These are phyloP conservation scores for Medicago lupulina DNA, from an alignment of 306 rosid genomes.

Conservation along the genomic window DNA sequence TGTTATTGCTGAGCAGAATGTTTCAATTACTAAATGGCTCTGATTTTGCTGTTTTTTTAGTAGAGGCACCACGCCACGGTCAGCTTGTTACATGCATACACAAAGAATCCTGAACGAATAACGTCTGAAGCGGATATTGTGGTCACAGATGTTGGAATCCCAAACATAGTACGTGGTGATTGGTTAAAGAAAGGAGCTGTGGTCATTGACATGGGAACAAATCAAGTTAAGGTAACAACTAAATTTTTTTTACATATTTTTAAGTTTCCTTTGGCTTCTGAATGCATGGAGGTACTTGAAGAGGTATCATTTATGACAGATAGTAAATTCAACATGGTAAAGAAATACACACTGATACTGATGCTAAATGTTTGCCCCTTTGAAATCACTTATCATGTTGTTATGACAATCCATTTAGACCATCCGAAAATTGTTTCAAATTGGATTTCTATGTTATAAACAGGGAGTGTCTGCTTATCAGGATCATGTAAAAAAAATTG, in stretches of 20 bases:
- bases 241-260: background rate
- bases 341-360: too few relatives aligned
- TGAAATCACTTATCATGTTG: too few relatives aligned
- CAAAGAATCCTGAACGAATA: conserved; percentile 52
- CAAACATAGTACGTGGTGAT: conserved; percentile 50
- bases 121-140: conserved; percentile 61
- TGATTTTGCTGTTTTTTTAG: conserved; percentile 41
- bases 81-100: conserved; percentile 51
- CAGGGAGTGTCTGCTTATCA: too few relatives aligned
- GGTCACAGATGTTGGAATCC: conserved; percentile 61
- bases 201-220: conserved; percentile 64
- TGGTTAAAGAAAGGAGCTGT: conserved; percentile 66
- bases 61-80: conserved; percentile 67
- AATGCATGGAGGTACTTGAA: too few relatives aligned
- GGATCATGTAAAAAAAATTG: too few relatives aligned
- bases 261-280: background rate
- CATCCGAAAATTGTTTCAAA: too few relatives aligned
- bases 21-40: conserved; percentile 28
- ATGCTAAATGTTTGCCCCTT: too few relatives aligned
- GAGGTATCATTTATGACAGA: too few relatives aligned
- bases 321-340: too few relatives aligned
- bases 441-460: too few relatives aligned
- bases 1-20: conserved; percentile 38
- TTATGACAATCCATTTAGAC: too few relatives aligned
- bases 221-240: conserved; percentile 51